phyloP scores from a whole-genome alignment of 2,329 filamentous ascomycete genomes.

The Metarhizium brunneum region DNA sequence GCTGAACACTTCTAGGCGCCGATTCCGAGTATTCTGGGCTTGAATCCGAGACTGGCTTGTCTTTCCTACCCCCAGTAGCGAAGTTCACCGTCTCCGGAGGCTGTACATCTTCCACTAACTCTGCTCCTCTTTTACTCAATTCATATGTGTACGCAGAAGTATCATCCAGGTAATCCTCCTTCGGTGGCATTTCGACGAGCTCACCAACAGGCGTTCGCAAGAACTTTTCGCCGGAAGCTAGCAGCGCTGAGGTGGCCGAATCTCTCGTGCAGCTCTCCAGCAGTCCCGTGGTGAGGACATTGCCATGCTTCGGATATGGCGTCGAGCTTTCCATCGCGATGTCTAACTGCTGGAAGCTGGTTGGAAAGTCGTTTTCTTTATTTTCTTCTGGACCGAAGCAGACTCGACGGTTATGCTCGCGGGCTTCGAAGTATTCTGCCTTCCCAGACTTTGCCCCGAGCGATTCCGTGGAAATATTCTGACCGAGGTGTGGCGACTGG shows the following conservation, averaged over 20 bases:
- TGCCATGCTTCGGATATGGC: not conserved
- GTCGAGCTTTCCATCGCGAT: not conserved
- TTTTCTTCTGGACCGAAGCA: not conserved
- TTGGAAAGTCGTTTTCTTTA: constrained; percentile 7
- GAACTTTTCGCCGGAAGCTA: constrained; percentile 22
- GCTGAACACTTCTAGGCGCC: not conserved
- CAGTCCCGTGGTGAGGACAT: not conserved
- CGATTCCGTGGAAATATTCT: not conserved
- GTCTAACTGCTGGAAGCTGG: not conserved
- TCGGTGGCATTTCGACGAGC: not conserved
- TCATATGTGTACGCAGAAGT: constrained; percentile 21
- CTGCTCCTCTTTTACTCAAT: constrained; percentile 15
- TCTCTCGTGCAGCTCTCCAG: not conserved
- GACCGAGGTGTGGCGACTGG: not conserved
- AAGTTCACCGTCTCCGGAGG: not conserved
- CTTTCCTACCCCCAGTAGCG: not conserved
- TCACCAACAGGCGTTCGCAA: constrained; percentile 15
- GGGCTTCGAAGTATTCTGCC: constrained; percentile 27
- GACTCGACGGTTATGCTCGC: constrained; percentile 23
- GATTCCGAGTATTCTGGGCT: not conserved
- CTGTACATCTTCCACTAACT: not conserved
- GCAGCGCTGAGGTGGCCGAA: constrained; percentile 12
- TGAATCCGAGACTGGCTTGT: not conserved
- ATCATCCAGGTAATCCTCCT: constrained; percentile 13
- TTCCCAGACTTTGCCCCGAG: not conserved